Base-by-base conservation (phyloP, 331 rosid species). In the Quercus phellos region DNA sequence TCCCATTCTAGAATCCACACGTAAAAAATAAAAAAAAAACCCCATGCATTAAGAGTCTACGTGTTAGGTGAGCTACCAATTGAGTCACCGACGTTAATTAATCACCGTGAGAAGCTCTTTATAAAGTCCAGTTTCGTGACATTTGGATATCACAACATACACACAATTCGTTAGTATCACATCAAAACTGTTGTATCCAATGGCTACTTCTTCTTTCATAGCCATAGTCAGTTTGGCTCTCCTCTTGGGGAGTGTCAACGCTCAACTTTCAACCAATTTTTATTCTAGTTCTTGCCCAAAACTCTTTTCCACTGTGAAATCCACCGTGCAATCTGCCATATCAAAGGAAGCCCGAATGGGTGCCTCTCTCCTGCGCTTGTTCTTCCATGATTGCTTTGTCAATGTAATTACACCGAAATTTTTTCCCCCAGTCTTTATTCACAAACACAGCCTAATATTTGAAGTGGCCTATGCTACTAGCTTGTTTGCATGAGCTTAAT, bases 381-480 rank as follows among this genome's bases (percentile, higher is more conserved):
- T 88, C 90, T 94, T 94, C 80, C 98, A 94, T 12, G 98, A 94
- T 35, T 94, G 97, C 70, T 94, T 94, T 68, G 98, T 94, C 74
- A 94, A 94, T 71, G 98, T 93, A 91, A 87, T 68, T 56, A 46
- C 53, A 46, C 17, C 3, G 53, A 13, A 46, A 46, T 0, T 3
- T 38, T 38, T 8, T 3, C 53, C 53, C 16, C 4, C 14, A 3
- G 17, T 46, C 53, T 46, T 46, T 11, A 46, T 46, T 46, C 17
- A 46, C 5, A 10, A 46, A 46, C 17, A 46, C 53, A 12, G 16
- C 4, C 53, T 46, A 46, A 12, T 46, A 46, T 3, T 46, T 46
- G 17, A 46, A 46, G 4, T 46, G 17, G 53, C 53, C 53, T 46
- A 46, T 10, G 16, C 51, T 46, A 7, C 43, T 38, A 38, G 17